These are phyloP conservation scores for Retiboletus flavoniger DNA, from an alignment of 1,284 basidiomycete genomes.

Conservation along the genomic window DNA sequence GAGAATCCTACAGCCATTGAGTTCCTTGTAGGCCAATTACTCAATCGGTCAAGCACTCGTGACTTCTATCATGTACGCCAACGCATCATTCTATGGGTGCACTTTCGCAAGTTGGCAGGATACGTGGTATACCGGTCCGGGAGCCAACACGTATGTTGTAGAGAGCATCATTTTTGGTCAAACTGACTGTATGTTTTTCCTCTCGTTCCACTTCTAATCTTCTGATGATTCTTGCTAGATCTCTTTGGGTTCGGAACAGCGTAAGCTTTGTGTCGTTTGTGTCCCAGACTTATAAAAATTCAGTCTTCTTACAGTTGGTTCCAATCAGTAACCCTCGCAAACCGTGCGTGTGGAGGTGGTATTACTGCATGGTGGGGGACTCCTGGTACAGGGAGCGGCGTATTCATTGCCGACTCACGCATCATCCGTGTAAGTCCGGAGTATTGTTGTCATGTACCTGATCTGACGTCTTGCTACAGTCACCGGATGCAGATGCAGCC, in stretches of 20 bases:
- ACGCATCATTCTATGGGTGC: constrained; percentile 68
- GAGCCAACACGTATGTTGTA: constrained; percentile 57
- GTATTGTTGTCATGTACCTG: constrained; percentile 48
- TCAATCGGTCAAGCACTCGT: constrained; percentile 61
- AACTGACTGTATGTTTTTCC: constrained; percentile 55
- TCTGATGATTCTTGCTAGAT: constrained; percentile 33
- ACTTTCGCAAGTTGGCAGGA: constrained; percentile 64
- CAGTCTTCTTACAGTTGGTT: constrained; percentile 49
- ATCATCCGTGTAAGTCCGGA: constrained; percentile 56
- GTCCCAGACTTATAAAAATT: constrained; percentile 24
- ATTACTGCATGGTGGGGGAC: constrained; percentile 59
- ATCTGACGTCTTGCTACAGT: constrained; percentile 36
- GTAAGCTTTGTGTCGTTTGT: constrained; percentile 33
- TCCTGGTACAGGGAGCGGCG: constrained; percentile 44
- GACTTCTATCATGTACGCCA: constrained; percentile 59
- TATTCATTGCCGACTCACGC: constrained; percentile 55
- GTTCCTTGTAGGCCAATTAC: constrained; percentile 42
- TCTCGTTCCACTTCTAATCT: constrained; percentile 13
- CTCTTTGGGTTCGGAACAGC: constrained; percentile 59
- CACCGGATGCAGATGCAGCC: constrained; percentile 57
- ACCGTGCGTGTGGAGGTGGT: constrained; percentile 61
- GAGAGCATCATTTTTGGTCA: constrained; percentile 63
- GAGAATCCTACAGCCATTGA: background rate
- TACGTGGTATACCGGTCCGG: constrained; percentile 64
- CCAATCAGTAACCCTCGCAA: constrained; percentile 57